These are phyloP conservation scores for Henningerozyma blattae DNA, from an alignment of 805 yeast species.

Conservation along the genomic window DNA sequence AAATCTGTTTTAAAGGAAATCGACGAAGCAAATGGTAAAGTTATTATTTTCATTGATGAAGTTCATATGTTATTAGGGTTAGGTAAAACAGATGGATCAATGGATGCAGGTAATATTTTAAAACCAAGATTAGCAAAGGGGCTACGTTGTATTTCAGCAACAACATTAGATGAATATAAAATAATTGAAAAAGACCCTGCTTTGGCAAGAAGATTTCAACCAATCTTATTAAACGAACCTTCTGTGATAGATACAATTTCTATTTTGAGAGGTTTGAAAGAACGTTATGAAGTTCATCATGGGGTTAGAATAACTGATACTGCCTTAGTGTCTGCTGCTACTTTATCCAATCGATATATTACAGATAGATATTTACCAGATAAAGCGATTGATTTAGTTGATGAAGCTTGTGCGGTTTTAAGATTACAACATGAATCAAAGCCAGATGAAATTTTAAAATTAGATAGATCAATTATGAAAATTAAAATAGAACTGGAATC, in stretches of 20 bases:
- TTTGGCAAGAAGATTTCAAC: conserved; percentile 84
- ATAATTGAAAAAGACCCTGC: conserved; percentile 96
- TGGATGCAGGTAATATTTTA: conserved; percentile 86
- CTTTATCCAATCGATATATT: conserved; percentile 78
- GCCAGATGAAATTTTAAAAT: conserved; percentile 84
- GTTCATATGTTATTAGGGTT: conserved; percentile 80
- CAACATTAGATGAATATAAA: conserved; percentile 89
- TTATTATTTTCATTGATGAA: conserved; percentile 82
- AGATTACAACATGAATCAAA: conserved; percentile 93
- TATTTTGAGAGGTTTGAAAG: conserved; percentile 86
- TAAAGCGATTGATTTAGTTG: conserved; percentile 92
- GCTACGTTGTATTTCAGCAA: conserved; percentile 90
- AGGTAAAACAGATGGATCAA: conserved; percentile 89
- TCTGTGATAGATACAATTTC: conserved; percentile 83
- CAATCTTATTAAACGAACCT: conserved; percentile 80
- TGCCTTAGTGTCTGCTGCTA: conserved; percentile 89
- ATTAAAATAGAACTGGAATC: conserved; percentile 93
- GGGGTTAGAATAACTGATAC: conserved; percentile 91
- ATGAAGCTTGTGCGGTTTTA: conserved; percentile 93
- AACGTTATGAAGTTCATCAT: conserved; percentile 91
- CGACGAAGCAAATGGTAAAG: conserved; percentile 61
- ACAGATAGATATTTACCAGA: conserved; percentile 89
- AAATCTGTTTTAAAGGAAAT: conserved; percentile 74
- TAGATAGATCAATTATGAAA: conserved; percentile 85
- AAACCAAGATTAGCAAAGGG: conserved; percentile 95